A percentile compares a stretch with the other conserved stretches of the same genome.
phyloP scores from a whole-genome alignment of 192 early-diverging fungal genomes.

The Pecoramyces ruminantium region DNA sequence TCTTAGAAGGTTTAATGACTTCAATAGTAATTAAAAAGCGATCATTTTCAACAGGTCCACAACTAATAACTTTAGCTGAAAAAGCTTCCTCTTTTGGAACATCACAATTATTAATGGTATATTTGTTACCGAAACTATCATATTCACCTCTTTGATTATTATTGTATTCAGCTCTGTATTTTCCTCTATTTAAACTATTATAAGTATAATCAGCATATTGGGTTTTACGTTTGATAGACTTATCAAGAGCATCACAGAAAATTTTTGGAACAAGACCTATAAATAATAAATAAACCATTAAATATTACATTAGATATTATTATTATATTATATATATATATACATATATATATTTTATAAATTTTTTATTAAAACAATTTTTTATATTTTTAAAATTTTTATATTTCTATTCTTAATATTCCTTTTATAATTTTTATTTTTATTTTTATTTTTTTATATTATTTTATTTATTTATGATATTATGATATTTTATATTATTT shows the following conservation, averaged over 20 bases:
- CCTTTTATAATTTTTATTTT: too few species aligned
- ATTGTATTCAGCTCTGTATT: not conserved
- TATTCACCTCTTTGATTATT: not conserved
- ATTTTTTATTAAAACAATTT: too few species aligned
- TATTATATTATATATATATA: too few species aligned
- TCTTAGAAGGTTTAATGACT: not conserved
- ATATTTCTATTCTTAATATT: too few species aligned
- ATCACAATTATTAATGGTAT: not conserved
- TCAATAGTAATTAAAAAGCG: not conserved
- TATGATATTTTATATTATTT: too few species aligned
- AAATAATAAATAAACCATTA: too few species aligned
- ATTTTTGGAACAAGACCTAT: not conserved
- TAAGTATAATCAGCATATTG: not conserved
- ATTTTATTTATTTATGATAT: too few species aligned
- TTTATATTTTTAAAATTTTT: too few species aligned
- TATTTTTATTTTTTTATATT: too few species aligned
- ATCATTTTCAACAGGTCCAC: not conserved
- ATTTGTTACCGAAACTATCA: not conserved
- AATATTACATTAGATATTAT: too few species aligned
- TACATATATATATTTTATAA: too few species aligned
- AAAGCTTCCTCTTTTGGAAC: not conserved
- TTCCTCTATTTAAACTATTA: not conserved
- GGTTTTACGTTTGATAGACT: not conserved
- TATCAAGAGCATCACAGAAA: not conserved
- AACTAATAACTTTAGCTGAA: not conserved